Base-by-base conservation (phyloP, 1,284 basidiomycete genomes). In the Marasmius oreades region DNA sequence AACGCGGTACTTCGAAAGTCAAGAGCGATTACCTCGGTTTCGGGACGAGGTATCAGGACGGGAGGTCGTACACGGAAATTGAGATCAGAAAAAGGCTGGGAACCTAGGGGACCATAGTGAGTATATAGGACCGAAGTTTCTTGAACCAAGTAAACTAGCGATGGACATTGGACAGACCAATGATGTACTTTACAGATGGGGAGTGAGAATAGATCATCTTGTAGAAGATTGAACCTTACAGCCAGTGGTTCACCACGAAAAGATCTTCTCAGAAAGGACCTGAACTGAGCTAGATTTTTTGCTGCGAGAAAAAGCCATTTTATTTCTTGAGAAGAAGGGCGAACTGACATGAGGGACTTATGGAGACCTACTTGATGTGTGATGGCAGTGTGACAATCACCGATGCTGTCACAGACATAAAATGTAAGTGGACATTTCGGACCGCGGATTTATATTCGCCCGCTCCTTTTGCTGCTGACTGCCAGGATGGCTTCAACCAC, bases 21-120 rank as follows among this genome's bases (percentile, higher is more conserved):
- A 26, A 18, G 24, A 33, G 47, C 31, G 12, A 18, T 50, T 50
- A 50, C 47, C 47, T 96, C 94, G 1, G 95, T 98, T 70, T 98
- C 94, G 43, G 93, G 90, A 6, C 94, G 87, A 2, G 95, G 94
- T 46, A 97, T 97, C 58, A 97, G 84, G 5, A 87, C 84, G 0
- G 95, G 95, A 2, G 87, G 74, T 23, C 89, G 83, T 4, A 80
- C 77, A 53, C 84, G 73, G 61, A 96, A 78, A 59, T 82, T 79
- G 48, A 96, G 80, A 1, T 87, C 83, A 4, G 93, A 92, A 72
- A 98, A 97, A 1, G 94, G 93, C 63, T 93, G 90, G 39, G 84
- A 84, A 16, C 93, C 93, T 95, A 65, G 48, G 53, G 48, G 39
- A 42, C 39, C 16, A 42, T 16, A 42, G 28, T 31, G 4, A 31